Percentiles rank a stretch among this genome's conserved stretches.
phyloP scores from a whole-genome alignment of 2,329 filamentous ascomycete species.

The Fusarium abutilonis region DNA sequence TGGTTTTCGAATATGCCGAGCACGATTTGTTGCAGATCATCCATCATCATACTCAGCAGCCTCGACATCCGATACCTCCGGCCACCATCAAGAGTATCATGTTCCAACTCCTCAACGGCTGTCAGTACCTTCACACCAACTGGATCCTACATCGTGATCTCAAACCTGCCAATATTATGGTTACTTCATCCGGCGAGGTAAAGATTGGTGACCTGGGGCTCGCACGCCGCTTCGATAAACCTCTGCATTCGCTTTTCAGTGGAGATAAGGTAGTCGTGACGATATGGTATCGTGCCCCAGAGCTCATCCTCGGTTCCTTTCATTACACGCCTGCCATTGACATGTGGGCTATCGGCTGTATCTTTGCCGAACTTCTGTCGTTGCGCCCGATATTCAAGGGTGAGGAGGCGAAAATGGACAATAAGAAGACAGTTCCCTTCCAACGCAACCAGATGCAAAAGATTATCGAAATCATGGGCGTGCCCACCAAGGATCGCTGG shows the following conservation, averaged over 20 bases:
- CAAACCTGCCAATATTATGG: constrained; percentile 99
- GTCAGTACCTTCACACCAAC: constrained; percentile 93
- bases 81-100: constrained; percentile 92
- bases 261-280: constrained; percentile 99
- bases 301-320: constrained; percentile 88
- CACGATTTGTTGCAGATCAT: constrained; percentile 98
- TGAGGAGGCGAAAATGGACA: constrained; percentile 98
- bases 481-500: constrained; percentile 91
- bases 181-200: constrained; percentile 87
- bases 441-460: constrained; percentile 99
- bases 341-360: constrained; percentile 97
- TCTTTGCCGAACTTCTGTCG: constrained; percentile 92
- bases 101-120: constrained; percentile 93
- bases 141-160: constrained; percentile 98
- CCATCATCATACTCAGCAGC: constrained; percentile 92
- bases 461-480: constrained; percentile 94
- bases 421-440: constrained; percentile 96
- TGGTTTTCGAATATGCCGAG: constrained; percentile 99
- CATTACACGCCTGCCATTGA: constrained; percentile 98
- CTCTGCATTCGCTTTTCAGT: constrained; percentile 87
- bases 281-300: constrained; percentile 97
- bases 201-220: constrained; percentile 95
- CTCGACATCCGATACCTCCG: constrained; percentile 87
- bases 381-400: constrained; percentile 97
- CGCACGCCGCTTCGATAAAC: constrained; percentile 92